These are phyloP conservation scores for Fusarium compactum DNA, from an alignment of 2,329 filamentous ascomycete species.

Conservation along the genomic window DNA sequence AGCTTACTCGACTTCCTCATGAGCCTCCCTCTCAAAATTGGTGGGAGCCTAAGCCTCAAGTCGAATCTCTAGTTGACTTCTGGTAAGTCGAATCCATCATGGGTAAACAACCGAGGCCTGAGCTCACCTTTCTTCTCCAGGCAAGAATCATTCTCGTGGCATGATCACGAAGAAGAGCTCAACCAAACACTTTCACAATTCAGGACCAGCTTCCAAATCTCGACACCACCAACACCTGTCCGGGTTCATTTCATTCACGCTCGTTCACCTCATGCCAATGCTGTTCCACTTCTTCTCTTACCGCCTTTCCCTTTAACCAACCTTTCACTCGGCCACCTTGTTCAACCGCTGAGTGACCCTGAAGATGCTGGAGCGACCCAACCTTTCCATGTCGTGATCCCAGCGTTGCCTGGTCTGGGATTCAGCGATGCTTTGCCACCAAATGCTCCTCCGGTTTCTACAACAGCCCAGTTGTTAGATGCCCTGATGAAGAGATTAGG, in stretches of 20 bases:
- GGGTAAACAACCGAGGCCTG: neutral
- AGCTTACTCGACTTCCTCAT: slow-evolving; percentile 73
- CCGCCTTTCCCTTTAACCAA: slow-evolving; percentile 76
- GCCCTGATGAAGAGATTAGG: slow-evolving; percentile 70
- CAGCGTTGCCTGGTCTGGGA: slow-evolving; percentile 73
- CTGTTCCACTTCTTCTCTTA: slow-evolving; percentile 72
- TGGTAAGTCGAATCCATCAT: slow-evolving; percentile 59
- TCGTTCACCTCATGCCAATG: slow-evolving; percentile 63
- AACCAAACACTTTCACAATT: slow-evolving; percentile 73
- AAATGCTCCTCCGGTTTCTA: slow-evolving; percentile 61
- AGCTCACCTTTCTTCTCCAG: slow-evolving; percentile 52
- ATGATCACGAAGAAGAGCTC: slow-evolving; percentile 67
- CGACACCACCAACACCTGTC: slow-evolving; percentile 56
- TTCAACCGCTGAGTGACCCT: slow-evolving; percentile 67
- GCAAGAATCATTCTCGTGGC: slow-evolving; percentile 76
- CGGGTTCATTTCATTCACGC: slow-evolving; percentile 75
- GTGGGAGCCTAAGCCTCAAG: slow-evolving; percentile 70
- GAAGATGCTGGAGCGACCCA: slow-evolving; percentile 58
- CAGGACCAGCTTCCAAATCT: slow-evolving; percentile 65
- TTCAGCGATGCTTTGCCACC: slow-evolving; percentile 73
- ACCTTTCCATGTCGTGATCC: slow-evolving; percentile 75
- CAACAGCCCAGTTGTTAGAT: slow-evolving; percentile 68
- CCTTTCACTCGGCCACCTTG: slow-evolving; percentile 67
- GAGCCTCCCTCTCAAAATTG: slow-evolving; percentile 65
- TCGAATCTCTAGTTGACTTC: slow-evolving; percentile 75